A percentile compares a stretch with the other conserved stretches of the same genome.
phyloP scores from a whole-genome alignment of 2,329 filamentous ascomycete genomes.

The Ceratocystis colombiana region DNA sequence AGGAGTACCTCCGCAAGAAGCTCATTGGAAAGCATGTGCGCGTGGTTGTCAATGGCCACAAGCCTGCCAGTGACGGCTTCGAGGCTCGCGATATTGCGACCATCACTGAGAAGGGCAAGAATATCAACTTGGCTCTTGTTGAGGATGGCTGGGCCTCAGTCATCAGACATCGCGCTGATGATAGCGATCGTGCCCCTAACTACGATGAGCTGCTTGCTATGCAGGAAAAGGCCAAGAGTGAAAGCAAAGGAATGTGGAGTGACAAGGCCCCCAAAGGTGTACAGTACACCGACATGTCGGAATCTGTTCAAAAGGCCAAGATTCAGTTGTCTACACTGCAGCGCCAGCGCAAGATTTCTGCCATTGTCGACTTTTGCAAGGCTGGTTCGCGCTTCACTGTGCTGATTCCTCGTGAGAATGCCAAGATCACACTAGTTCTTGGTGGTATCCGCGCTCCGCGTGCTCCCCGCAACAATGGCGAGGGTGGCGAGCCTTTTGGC shows the following conservation, averaged over 20 bases:
- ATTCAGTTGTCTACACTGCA: conserved; percentile 80
- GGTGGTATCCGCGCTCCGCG: conserved; percentile 85
- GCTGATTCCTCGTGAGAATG: conserved; percentile 79
- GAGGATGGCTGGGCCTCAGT: conserved; percentile 89
- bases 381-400: conserved; percentile 91
- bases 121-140: conserved; percentile 74
- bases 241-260: conserved; percentile 91
- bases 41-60: conserved; percentile 79
- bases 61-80: conserved; percentile 79
- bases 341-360: conserved; percentile 84
- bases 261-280: conserved; percentile 75
- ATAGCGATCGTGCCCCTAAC: conserved; percentile 84
- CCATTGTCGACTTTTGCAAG: conserved; percentile 94
- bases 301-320: conserved; percentile 89
- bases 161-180: conserved; percentile 88
- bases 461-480: conserved; percentile 64
- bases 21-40: conserved; percentile 93
- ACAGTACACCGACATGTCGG: conserved; percentile 80
- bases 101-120: conserved; percentile 71
- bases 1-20: conserved; percentile 89
- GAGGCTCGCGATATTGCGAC: conserved; percentile 93
- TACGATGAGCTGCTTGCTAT: conserved; percentile 81
- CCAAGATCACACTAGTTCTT: conserved; percentile 90
- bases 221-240: conserved; percentile 72
- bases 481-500: conserved; percentile 83